Conservation (phyloP, 2,329 filamentous ascomycete species). For the Salinomyces thailandicus region DNA sequence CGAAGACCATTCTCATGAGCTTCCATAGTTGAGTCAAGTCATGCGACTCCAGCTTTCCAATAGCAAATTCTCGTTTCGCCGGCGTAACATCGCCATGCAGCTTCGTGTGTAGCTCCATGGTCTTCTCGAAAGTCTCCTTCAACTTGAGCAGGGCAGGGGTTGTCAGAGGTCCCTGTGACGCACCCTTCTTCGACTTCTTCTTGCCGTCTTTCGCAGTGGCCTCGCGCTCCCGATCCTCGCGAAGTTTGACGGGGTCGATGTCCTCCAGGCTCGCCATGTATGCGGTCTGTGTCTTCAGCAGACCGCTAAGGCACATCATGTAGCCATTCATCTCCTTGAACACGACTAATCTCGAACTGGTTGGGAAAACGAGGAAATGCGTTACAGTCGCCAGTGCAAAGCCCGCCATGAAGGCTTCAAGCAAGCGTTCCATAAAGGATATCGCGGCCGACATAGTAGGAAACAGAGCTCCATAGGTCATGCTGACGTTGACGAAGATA, state of each 20-base stretch:
- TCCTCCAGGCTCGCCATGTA: slow-evolving; percentile 56
- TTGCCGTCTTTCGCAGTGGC: slow-evolving; percentile 5
- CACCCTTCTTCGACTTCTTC: slow-evolving; percentile 26
- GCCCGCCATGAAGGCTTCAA: slow-evolving; percentile 54
- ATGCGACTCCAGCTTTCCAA: slow-evolving; percentile 54
- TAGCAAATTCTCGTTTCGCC: slow-evolving; percentile 63
- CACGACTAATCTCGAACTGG: slow-evolving; percentile 54
- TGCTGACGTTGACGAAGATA: slow-evolving; percentile 55
- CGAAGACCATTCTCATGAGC: slow-evolving; percentile 49
- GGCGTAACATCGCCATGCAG: slow-evolving; percentile 57
- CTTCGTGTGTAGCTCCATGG: slow-evolving; percentile 52
- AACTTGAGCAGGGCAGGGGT: slow-evolving; percentile 23
- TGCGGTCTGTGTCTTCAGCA: slow-evolving; percentile 50
- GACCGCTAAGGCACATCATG: slow-evolving; percentile 43
- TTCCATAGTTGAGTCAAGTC: slow-evolving; percentile 53
- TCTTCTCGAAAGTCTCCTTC: slow-evolving; percentile 18
- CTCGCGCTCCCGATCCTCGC: slow-evolving; percentile 11
- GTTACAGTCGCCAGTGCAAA: slow-evolving; percentile 54
- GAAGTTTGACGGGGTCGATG: slow-evolving; percentile 34
- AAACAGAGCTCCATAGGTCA: slow-evolving; percentile 53
- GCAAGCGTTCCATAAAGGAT: slow-evolving; percentile 43
- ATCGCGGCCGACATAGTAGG: slow-evolving; percentile 44
- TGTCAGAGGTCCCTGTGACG: slow-evolving; percentile 43
- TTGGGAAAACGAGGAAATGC: slow-evolving; percentile 55
- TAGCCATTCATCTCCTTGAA: slow-evolving; percentile 53